Percentiles rank a stretch among this genome's conserved stretches.
These are phyloP conservation scores for Vigna trinervia DNA, from an alignment of 306 rosid genomes.

Conservation along the genomic window DNA sequence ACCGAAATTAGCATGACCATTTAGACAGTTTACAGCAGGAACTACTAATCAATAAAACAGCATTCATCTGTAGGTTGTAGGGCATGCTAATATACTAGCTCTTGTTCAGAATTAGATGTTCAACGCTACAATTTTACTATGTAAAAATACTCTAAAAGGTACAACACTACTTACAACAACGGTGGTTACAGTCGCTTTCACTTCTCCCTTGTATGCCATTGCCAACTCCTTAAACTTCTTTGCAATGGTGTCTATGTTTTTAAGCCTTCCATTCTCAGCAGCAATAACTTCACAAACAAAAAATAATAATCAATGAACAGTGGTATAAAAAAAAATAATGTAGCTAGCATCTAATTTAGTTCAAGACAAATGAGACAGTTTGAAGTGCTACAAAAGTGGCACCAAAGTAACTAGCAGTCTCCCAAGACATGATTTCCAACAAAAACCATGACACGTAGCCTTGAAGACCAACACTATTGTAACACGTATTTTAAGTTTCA, in stretches of 20 bases:
- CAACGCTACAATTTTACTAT: background rate
- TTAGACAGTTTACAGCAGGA: background rate
- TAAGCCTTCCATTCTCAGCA: slow-evolving; percentile 88
- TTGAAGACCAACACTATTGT: slow-evolving; percentile 4
- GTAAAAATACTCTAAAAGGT: background rate
- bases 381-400: background rate
- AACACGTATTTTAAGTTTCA: background rate
- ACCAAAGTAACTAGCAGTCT: background rate
- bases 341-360: slow-evolving; percentile 4
- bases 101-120: background rate
- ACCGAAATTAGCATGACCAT: background rate
- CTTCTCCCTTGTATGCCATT: slow-evolving; percentile 92
- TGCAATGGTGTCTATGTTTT: slow-evolving; percentile 64
- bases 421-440: background rate
- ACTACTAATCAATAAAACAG: background rate
- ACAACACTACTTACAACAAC: slow-evolving; percentile 70
- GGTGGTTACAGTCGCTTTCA: slow-evolving; percentile 81
- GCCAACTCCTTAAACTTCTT: slow-evolving; percentile 81
- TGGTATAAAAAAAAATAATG: background rate
- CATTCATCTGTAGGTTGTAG: background rate
- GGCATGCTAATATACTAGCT: background rate
- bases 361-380: background rate
- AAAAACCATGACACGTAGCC: slow-evolving; percentile 21
- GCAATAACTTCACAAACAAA: slow-evolving; percentile 56
- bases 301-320: slow-evolving; percentile 25